Evolutionary conservation across 2,329 filamentous ascomycete species (phyloP).

Genomic region (Ophiocordyceps camponoti-leonardi): DNA sequence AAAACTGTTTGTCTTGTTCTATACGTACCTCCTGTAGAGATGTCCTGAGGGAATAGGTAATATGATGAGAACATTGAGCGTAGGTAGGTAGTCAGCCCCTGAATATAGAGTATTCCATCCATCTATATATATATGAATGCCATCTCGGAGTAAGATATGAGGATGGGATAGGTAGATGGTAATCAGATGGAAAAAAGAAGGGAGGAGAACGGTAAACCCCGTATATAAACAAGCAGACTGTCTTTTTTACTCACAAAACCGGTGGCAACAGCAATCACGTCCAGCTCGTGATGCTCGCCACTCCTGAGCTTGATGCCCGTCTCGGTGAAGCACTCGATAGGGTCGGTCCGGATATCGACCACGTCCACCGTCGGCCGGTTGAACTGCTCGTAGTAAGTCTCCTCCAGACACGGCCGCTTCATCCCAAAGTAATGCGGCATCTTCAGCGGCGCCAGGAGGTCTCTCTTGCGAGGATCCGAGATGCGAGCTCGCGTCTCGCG

Average conservation of each 20-base stretch:
- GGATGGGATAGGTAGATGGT: too few relatives aligned
- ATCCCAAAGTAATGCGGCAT: slow-evolving; percentile 36
- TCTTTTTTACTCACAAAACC: slow-evolving; percentile 23
- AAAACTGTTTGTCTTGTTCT: too few relatives aligned
- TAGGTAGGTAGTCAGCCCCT: not conserved
- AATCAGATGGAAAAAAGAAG: too few relatives aligned
- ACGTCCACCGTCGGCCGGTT: slow-evolving; percentile 24
- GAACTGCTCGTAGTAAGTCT: slow-evolving; percentile 28
- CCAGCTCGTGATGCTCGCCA: slow-evolving; percentile 23
- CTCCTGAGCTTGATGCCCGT: slow-evolving; percentile 22
- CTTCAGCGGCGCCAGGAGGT: slow-evolving; percentile 32
- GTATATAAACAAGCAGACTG: not conserved
- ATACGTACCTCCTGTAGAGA: slow-evolving; percentile 16
- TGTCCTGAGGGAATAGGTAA: slow-evolving; percentile 6
- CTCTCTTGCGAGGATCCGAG: slow-evolving; percentile 26
- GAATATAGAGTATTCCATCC: not conserved
- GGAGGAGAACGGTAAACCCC: not conserved
- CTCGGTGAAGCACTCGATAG: slow-evolving; percentile 21
- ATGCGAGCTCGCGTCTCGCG: slow-evolving; percentile 32
- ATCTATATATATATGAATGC: too few relatives aligned
- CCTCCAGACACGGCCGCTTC: slow-evolving; percentile 28
- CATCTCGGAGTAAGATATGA: too few relatives aligned
- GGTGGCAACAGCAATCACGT: slow-evolving; percentile 26
- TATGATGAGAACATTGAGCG: not conserved
- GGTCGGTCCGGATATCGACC: slow-evolving; percentile 22